Conservation (phyloP, 1,139 yeast species). For the Geotrichum cucujoidarum region DNA sequence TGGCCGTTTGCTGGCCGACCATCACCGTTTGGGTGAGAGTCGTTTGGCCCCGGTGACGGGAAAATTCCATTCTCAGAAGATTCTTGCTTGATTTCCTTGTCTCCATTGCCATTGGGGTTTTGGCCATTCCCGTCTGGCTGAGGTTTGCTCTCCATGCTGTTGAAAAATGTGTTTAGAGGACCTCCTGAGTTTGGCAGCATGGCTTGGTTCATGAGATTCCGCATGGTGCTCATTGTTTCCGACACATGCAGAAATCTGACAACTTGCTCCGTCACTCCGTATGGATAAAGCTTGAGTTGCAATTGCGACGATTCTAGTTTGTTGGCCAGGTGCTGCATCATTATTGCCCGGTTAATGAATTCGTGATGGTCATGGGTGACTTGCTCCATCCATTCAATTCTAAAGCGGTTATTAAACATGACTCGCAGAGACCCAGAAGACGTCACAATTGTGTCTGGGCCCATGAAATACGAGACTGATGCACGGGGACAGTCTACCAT, state of each 20-base stretch:
- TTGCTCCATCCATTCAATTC: constrained; percentile 69
- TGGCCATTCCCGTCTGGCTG: too few relatives aligned
- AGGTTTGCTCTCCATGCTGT: too few relatives aligned
- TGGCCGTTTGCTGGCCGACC: too few relatives aligned
- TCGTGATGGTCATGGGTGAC: constrained; percentile 43
- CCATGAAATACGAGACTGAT: constrained; percentile 50
- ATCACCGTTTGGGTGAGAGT: too few relatives aligned
- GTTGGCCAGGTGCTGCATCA: constrained; percentile 2
- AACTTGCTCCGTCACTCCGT: constrained; percentile 61
- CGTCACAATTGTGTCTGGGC: constrained; percentile 66
- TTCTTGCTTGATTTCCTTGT: not conserved
- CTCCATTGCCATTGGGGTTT: too few relatives aligned
- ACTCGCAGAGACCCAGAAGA: constrained; percentile 57
- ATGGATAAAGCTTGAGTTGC: constrained; percentile 31
- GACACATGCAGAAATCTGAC: constrained; percentile 68
- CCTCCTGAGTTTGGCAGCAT: constrained; percentile 44
- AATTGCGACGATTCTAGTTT: not conserved
- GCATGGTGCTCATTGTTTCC: constrained; percentile 68
- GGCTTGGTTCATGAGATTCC: constrained; percentile 59
- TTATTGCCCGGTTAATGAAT: constrained; percentile 4
- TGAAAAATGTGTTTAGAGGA: constrained; percentile 50
- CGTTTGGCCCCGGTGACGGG: too few relatives aligned
- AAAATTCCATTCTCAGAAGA: not conserved
- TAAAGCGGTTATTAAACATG: constrained; percentile 55
- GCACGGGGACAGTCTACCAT: constrained; percentile 58